Evolutionary conservation across 805 yeast genomes (phyloP), one percentile per base, ranked within the genome.

Genomic region (Saccharomyces paradoxus): DNA sequence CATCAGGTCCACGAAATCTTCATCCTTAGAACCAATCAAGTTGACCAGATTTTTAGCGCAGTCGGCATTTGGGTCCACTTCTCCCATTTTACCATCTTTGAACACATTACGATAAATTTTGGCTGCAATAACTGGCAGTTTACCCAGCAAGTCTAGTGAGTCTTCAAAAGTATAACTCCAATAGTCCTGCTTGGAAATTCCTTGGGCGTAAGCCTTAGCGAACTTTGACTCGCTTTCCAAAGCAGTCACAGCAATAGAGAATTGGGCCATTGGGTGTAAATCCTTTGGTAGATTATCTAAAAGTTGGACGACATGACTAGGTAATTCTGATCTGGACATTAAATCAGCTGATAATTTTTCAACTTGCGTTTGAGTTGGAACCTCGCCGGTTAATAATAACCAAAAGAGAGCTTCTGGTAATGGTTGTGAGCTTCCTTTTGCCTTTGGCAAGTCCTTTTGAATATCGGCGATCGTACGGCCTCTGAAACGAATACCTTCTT

Each of bases 261-360:
- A 84, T 77, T 87, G 95, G 54, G 95, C 91, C 95, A 87, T 87
- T 75, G 95, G 94, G 74, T 87, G 94, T 67, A 87, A 77, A 69
- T 81, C 74, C 58, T 83, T 77, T 69, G 95, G 95, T 61, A 86
- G 78, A 67, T 81, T 78, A 78, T 86, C 90, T 62, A 87, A 77
- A 58, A 86, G 72, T 64, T 83, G 85, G 65, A 76, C 78, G 60
- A 87, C 92, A 71, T 87, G 91, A 68, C 82, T 82, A 70, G 95
- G 95, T 63, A 87, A 75, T 63, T 80, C 81, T 41, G 90, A 76
- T 74, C 90, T 84, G 53, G 89, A 86, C 63, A 90, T 90, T 60
- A 87, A 77, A 74, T 87, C 94, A 55, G 81, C 84, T 57, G 87
- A 81, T 55, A 87, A 79, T 24, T 84, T 85, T 68, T 79, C 79